Evolutionary conservation across 2,329 filamentous ascomycete species (phyloP).

Genomic region (Sarocladiaceae sp.): DNA sequence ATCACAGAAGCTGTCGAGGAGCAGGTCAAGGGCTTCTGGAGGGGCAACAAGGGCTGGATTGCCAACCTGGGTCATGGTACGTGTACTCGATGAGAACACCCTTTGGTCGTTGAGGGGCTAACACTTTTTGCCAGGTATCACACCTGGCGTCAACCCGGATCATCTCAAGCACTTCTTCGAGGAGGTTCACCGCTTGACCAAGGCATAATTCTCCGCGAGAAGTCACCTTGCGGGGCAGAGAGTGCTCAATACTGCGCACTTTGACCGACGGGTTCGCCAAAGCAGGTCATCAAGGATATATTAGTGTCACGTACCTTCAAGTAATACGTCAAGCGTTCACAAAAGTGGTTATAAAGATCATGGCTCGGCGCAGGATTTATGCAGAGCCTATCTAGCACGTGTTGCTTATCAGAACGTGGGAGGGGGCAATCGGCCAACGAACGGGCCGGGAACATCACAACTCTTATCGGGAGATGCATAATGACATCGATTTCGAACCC

Average conservation of each 20-base stretch:
- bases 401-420: not conserved
- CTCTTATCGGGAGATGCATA: slow-evolving; percentile 9
- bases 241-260: no score
- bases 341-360: not conserved
- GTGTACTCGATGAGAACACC: slow-evolving; percentile 21
- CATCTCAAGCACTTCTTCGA: slow-evolving; percentile 91
- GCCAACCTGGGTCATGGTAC: slow-evolving; percentile 92
- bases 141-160: slow-evolving; percentile 89
- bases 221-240: not conserved
- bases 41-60: slow-evolving; percentile 87
- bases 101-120: not conserved
- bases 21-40: slow-evolving; percentile 83
- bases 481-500: slow-evolving; percentile 8
- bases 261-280: no score
- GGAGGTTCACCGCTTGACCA: slow-evolving; percentile 74
- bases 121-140: slow-evolving; percentile 56
- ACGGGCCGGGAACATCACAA: slow-evolving; percentile 3
- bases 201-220: slow-evolving; percentile 22
- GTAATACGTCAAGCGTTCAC: not conserved
- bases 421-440: not conserved
- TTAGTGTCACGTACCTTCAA: not conserved
- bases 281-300: not conserved
- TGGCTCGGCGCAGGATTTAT: not conserved
- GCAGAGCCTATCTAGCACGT: not conserved
- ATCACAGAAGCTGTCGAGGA: slow-evolving; percentile 80